phyloP scores from a whole-genome alignment of 257 asterid species.

The Penstemon barbatus region DNA sequence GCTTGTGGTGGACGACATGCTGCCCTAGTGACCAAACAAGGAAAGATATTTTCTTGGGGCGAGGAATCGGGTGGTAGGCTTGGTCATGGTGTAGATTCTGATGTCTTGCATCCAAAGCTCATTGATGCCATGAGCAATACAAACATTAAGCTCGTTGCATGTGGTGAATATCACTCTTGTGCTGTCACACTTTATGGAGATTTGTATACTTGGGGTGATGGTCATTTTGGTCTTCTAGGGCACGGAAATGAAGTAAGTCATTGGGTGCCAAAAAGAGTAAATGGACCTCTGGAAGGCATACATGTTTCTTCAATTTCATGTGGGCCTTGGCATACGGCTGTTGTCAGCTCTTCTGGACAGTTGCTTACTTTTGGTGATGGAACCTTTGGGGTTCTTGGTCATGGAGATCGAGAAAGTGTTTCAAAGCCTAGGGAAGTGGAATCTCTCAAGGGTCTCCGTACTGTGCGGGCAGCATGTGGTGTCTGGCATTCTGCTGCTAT shows the following conservation, averaged over 20 bases:
- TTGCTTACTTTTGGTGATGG: conserved; percentile 93
- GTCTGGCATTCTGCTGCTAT: conserved; percentile 99
- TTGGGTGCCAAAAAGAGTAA: conserved; percentile 93
- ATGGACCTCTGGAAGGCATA: conserved; percentile 85
- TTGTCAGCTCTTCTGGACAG: conserved; percentile 95
- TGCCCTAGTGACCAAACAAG: conserved; percentile 92
- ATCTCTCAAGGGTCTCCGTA: conserved; percentile 87
- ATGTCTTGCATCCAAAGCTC: conserved; percentile 84
- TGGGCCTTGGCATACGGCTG: conserved; percentile 98
- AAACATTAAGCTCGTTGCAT: conserved; percentile 88
- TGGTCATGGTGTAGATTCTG: conserved; percentile 97
- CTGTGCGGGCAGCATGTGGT: conserved; percentile 89
- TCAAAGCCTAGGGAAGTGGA: conserved; percentile 90
- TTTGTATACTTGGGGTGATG: conserved; percentile 92
- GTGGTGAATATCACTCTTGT: conserved; percentile 88
- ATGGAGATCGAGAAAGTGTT: conserved; percentile 73
- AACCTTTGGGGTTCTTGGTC: conserved; percentile 94
- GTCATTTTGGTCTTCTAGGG: conserved; percentile 89
- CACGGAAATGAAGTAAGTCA: conserved; percentile 95
- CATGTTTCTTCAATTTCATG: conserved; percentile 85
- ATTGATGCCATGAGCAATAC: conserved; percentile 77
- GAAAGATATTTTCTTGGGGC: conserved; percentile 96
- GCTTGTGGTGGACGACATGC: conserved; percentile 97
- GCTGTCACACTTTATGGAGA: conserved; percentile 95
- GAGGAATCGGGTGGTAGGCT: conserved; percentile 93